A percentile compares a stretch with the other conserved stretches of the same genome.
phyloP scores from a whole-genome alignment of 805 yeast genomes.

The Torulaspora gathmanii region DNA sequence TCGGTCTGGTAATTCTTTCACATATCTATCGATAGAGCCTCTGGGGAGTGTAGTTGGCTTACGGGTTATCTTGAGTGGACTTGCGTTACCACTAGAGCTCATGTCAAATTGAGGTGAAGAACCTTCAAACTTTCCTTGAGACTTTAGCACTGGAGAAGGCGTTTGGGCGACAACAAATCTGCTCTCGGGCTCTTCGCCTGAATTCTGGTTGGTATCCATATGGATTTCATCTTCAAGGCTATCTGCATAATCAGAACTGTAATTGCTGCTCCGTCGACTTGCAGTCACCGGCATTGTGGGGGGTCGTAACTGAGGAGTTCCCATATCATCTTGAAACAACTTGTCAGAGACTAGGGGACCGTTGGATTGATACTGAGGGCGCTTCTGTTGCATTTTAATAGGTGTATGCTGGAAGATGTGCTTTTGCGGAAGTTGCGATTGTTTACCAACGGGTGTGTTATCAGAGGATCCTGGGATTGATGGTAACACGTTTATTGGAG shows the following conservation, averaged over 20 bases:
- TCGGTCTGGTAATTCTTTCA: constrained; percentile 75
- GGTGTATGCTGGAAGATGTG: constrained; percentile 32
- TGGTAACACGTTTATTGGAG: constrained; percentile 23
- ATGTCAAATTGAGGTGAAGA: constrained; percentile 20
- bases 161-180: constrained; percentile 37
- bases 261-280: constrained; percentile 13
- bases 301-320: constrained; percentile 17
- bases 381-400: constrained; percentile 16
- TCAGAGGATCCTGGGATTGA: constrained; percentile 31
- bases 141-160: constrained; percentile 43
- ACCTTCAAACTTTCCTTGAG: constrained; percentile 34
- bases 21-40: constrained; percentile 80
- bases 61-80: constrained; percentile 29
- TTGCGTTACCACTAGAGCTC: constrained; percentile 6
- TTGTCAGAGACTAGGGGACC: constrained; percentile 7
- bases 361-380: constrained; percentile 9
- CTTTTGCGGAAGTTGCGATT: constrained; percentile 26
- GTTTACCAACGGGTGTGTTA: constrained; percentile 20
- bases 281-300: constrained; percentile 11
- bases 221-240: constrained; percentile 6
- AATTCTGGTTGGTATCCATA: constrained; percentile 3
- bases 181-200: constrained; percentile 31
- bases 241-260: constrained; percentile 9
- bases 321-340: constrained; percentile 10
- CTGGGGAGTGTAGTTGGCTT: constrained; percentile 59